Evolutionary conservation across 2,329 filamentous ascomycete genomes (phyloP), one percentile per base, ranked within the genome.

Genomic region (Exophiala mesophila): DNA sequence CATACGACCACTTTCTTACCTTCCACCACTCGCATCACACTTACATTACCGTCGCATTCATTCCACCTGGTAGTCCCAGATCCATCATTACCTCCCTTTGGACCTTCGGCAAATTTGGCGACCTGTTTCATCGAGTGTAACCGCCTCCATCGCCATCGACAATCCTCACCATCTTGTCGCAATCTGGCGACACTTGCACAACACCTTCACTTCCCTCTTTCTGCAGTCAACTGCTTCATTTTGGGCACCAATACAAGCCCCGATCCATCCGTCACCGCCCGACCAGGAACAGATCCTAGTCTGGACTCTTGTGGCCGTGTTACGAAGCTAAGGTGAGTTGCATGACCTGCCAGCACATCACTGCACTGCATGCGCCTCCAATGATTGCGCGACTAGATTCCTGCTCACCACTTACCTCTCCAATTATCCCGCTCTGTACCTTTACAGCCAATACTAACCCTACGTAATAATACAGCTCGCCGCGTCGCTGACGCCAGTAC

Each of bases 261-360:
- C 24, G 9, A 7, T 29, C 17, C 16, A 24, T 21, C 12, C 34
- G 35, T 40, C 41, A 36, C 24, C 32, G 36, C 31, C 40, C 36
- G 15, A 42, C 52, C 52, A 43, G 44, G 42, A 52, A 54, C 53
- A 54, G 52, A 52, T 39, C 41, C 35, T 45, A 43, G 47, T 31
- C 34, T 39, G 42, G 40, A 32, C 36, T 23, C 26, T 31, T 37
- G 46, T 45, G 28, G 35, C 30, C 31, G 45, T 51, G 48, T 44
- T 44, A 51, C 45, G 44, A 39, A 45, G 18, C 46, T 47, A 45
- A 50, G 50, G 50, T 55, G 46, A 53, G 52, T 50, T 47, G 50
- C 48, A 52, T 50, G 49, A 46, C 33, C 30, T 55, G 50, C 50
- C 50, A 53, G 39, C 52, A 46, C 52, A 53, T 53, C 47, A 12